Percentiles rank a stretch among this genome's conserved stretches.
Evolutionary conservation across 441 rosid genomes (phyloP).

Genomic region (Hura crepitans): DNA sequence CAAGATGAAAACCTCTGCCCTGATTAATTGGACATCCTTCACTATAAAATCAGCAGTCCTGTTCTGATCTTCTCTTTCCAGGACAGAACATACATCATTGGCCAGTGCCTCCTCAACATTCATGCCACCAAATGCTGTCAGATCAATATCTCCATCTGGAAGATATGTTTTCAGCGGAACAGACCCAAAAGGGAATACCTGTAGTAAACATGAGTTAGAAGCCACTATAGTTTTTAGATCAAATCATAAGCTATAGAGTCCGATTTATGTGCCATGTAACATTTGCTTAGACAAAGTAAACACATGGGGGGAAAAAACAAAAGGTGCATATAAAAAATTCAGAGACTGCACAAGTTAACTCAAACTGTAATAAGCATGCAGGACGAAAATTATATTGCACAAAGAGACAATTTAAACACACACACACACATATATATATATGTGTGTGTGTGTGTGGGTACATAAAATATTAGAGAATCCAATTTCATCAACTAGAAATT

Average conservation of each 20-base stretch:
- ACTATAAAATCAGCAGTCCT: constrained; percentile 50
- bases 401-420: not conserved
- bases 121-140: constrained; percentile 70
- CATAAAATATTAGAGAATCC: not conserved
- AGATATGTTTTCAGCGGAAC: constrained; percentile 94
- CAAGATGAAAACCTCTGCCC: constrained; percentile 66
- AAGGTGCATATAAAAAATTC: not conserved
- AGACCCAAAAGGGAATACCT: constrained; percentile 87
- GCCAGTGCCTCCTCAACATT: constrained; percentile 69
- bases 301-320: no score
- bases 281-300: not conserved
- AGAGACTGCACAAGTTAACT: not conserved
- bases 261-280: not conserved
- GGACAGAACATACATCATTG: constrained; percentile 54
- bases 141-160: constrained; percentile 94
- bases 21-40: constrained; percentile 78
- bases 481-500: not conserved
- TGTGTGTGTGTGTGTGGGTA: no score
- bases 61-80: constrained; percentile 68
- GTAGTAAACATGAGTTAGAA: constrained; percentile 26
- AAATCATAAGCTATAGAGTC: not conserved
- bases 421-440: no score
- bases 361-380: not conserved
- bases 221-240: not conserved
- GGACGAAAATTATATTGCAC: not conserved